Base-by-base conservation (phyloP, 306 rosid genomes). In the Parietaria judaica region DNA sequence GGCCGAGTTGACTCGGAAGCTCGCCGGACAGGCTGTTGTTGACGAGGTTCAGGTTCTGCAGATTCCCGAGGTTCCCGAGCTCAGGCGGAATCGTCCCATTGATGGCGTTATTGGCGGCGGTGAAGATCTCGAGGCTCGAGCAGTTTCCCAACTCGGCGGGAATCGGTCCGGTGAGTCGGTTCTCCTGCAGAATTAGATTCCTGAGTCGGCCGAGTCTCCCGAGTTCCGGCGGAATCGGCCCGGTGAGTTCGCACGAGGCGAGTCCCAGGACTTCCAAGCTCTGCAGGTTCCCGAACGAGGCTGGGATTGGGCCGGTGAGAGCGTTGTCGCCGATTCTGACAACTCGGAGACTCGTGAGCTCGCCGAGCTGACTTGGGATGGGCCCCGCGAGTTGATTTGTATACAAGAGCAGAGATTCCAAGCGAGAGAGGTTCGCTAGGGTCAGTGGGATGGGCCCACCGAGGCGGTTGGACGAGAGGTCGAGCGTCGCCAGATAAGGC, bases 81-180 rank as follows among this genome's bases (percentile, higher is more conserved):
- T 84, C 85, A 38, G 53, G 61, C 3, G 99, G 96, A 37, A 92
- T 69, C 10, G 95, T 80, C 13, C 84, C 95, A 36, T 82, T 84
- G 76, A 92, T 82, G 11, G 14, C 64, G 60, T 88, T 92, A 66
- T 52, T 71, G 16, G 99, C 84, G 37, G 77, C 85, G 31, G 95
- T 77, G 79, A 92, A 79, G 34, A 77, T 3, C 6, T 75, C 63
- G 76, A 92, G 95, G 66, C 88, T 79, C 9, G 94, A 80, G 54
- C 95, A 86, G 77, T 88, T 92, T 8, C 87, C 94, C 46, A 92
- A 68, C 81, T 92, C 88, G 39, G 68, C 38, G 1, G 99, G 99
- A 63, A 92, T 80, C 56, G 84, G 79, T 61, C 99, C 95, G 58
- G 47, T 71, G 13, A 92, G 77, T 35, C 70, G 84, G 57, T 92